A percentile compares a stretch with the other conserved stretches of the same genome.
phyloP scores from a whole-genome alignment of 306 rosid species.

The Corylus avellana region DNA sequence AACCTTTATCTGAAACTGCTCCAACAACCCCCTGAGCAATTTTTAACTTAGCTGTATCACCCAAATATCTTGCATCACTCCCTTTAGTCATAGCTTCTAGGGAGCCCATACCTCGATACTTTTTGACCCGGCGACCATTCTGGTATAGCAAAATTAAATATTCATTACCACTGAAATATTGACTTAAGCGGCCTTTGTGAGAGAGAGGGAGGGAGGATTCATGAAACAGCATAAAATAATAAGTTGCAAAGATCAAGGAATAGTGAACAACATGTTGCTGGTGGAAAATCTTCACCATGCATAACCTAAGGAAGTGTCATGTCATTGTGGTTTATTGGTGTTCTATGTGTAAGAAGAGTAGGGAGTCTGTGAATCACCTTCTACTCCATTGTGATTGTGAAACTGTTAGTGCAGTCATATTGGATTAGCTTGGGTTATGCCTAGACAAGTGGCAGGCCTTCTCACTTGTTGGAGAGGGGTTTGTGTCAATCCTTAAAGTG shows the following conservation, averaged over 20 bases:
- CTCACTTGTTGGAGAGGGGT: too few species aligned
- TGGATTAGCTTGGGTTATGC: too few species aligned
- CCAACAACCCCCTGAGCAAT: conserved; percentile 98
- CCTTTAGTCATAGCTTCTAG: conserved; percentile 99
- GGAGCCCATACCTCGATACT: conserved; percentile 94
- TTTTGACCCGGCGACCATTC: conserved; percentile 80
- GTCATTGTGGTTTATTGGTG: too few species aligned
- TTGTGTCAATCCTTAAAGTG: too few species aligned
- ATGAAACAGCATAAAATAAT: neutral
- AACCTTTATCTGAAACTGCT: conserved; percentile 90
- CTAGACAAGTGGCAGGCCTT: too few species aligned
- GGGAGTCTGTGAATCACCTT: too few species aligned
- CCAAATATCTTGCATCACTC: conserved; percentile 84
- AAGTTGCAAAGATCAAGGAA: neutral
- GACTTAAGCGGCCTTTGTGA: neutral
- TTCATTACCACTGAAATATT: conserved; percentile 14
- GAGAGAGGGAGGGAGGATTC: neutral
- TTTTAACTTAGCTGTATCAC: conserved; percentile 83
- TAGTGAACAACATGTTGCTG: neutral
- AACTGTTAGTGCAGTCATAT: too few species aligned
- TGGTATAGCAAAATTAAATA: conserved; percentile 33
- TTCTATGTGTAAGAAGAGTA: too few species aligned
- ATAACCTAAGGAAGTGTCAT: too few species aligned
- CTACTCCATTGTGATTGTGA: too few species aligned
- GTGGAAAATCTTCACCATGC: neutral